Percentiles rank a stretch among this genome's conserved stretches.
These are phyloP conservation scores for Galium porrigens DNA, from an alignment of 305 asterid genomes.

Conservation along the genomic window DNA sequence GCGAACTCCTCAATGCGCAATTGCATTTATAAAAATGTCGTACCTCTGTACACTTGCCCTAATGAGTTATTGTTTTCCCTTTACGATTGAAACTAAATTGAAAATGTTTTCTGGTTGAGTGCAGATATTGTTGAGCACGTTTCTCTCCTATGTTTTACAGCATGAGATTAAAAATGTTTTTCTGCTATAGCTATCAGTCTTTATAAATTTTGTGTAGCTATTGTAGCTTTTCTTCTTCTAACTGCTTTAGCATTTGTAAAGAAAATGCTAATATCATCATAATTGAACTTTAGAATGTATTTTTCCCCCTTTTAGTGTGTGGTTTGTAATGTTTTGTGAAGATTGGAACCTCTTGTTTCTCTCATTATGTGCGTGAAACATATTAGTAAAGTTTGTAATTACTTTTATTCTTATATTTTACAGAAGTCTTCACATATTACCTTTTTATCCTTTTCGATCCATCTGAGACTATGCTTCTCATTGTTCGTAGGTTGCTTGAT, in stretches of 20 bases:
- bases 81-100: background rate
- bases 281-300: background rate
- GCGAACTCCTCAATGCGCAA: slow-evolving; percentile 13
- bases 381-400: background rate
- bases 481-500: background rate
- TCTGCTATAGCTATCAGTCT: background rate
- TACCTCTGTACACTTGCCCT: background rate
- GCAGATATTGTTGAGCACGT: background rate
- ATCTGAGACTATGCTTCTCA: background rate
- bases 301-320: background rate
- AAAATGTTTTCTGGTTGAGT: slow-evolving; percentile 1
- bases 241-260: background rate
- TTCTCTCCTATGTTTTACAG: background rate
- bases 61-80: background rate
- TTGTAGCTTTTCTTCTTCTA: background rate
- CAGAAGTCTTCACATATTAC: background rate
- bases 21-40: slow-evolving; percentile 3
- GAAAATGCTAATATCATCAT: background rate
- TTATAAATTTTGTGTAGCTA: background rate
- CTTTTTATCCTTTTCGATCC: background rate
- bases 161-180: background rate
- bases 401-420: background rate
- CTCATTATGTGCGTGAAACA: background rate
- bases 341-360: background rate
- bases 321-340: background rate